These are phyloP conservation scores for Blastocystis sp. DNA, from an alignment of 352 stramenopile species.

Conservation along the genomic window DNA sequence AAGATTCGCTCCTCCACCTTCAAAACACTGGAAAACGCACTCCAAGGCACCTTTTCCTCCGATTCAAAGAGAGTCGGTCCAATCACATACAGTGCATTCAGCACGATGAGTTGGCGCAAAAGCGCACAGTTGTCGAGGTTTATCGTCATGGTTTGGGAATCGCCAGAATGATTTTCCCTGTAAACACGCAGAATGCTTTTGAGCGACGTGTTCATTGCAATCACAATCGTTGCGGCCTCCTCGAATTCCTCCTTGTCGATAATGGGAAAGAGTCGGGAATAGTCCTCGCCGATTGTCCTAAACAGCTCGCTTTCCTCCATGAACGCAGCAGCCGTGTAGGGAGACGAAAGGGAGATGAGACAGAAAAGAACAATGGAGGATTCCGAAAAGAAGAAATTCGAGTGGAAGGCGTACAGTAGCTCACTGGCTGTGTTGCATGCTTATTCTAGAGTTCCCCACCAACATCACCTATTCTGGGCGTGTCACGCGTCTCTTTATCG, in stretches of 20 bases:
- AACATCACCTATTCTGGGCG: slow-evolving; percentile 25
- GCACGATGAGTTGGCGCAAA: not conserved
- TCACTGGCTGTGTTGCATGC: not conserved
- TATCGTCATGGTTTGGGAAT: not conserved
- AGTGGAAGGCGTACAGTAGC: slow-evolving; percentile 23
- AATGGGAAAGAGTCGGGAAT: not conserved
- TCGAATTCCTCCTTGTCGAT: not conserved
- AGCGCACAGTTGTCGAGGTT: slow-evolving; percentile 15
- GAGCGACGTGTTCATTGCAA: not conserved
- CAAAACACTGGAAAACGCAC: slow-evolving; percentile 5
- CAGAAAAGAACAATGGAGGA: slow-evolving; percentile 27
- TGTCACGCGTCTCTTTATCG: slow-evolving; percentile 2
- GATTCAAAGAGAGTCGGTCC: not conserved
- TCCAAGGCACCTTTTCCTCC: not conserved
- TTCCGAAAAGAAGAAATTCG: not conserved
- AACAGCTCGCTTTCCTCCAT: slow-evolving; percentile 17
- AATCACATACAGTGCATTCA: slow-evolving; percentile 26
- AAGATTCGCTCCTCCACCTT: not conserved
- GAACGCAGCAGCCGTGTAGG: not conserved
- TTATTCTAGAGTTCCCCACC: slow-evolving; percentile 18
- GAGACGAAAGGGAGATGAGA: not conserved
- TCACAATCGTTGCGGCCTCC: not conserved
- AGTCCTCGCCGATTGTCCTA: not conserved
- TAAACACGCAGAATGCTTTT: slow-evolving; percentile 5
- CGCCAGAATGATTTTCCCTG: not conserved